Evolutionary conservation across 2,329 filamentous ascomycete genomes (phyloP).

Genomic region (Monilinia fructicola): DNA sequence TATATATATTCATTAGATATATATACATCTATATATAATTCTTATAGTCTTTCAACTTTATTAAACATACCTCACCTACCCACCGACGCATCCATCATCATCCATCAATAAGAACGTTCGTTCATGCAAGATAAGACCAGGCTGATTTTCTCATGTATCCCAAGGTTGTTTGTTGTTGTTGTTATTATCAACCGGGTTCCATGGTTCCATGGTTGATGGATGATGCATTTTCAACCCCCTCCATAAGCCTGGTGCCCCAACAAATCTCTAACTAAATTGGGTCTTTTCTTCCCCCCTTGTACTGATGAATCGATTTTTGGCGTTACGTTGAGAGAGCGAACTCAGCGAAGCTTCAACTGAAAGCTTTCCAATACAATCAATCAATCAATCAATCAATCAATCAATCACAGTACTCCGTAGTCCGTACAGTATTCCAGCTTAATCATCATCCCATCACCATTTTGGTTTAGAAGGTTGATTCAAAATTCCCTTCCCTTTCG

Average conservation of each 20-base stretch:
- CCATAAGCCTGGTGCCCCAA: conserved; percentile 19
- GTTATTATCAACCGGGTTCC: not conserved
- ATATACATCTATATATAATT: not conserved
- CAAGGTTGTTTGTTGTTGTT: too few species aligned
- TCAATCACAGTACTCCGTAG: too few species aligned
- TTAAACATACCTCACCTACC: too few species aligned
- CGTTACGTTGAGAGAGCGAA: conserved; percentile 22
- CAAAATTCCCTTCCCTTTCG: not conserved
- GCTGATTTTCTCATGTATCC: too few species aligned
- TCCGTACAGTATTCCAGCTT: not conserved
- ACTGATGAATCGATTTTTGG: conserved; percentile 23
- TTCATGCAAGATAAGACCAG: conserved; percentile 6
- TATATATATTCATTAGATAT: too few species aligned
- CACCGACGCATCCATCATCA: too few species aligned
- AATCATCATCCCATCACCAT: too few species aligned
- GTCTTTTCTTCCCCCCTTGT: conserved; percentile 4
- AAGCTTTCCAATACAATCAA: conserved; percentile 8
- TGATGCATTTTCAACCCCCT: conserved; percentile 19
- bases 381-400: too few species aligned
- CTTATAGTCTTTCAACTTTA: too few species aligned
- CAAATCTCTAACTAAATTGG: conserved; percentile 23
- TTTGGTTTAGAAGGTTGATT: not conserved
- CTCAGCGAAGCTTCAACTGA: conserved; percentile 1
- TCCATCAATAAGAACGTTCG: conserved; percentile 3
- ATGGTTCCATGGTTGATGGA: too few species aligned